Percentiles rank a stretch among this genome's conserved stretches.
Evolutionary conservation across 257 asterid species (phyloP).

Genomic region (Datura wrightii): DNA sequence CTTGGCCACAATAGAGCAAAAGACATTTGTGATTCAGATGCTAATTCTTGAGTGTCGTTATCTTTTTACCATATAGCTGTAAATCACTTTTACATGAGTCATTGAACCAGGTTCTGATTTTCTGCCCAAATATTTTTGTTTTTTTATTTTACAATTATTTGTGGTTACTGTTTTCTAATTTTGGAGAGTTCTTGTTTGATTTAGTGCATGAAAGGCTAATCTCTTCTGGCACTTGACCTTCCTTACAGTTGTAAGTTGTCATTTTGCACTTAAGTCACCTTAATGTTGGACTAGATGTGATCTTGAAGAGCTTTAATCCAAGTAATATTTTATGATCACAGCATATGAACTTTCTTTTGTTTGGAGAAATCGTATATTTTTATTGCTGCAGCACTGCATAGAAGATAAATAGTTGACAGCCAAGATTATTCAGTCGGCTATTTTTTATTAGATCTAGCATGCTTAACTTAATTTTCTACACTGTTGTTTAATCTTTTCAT

Average conservation of each 20-base stretch:
- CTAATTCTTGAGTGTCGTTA: background rate
- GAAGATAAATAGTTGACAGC: slow-evolving; percentile 6
- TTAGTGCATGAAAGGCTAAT: background rate
- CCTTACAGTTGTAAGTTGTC: background rate
- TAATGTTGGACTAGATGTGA: background rate
- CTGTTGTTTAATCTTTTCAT: background rate
- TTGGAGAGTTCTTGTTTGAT: slow-evolving; percentile 16
- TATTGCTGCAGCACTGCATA: slow-evolving; percentile 10
- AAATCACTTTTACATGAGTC: background rate
- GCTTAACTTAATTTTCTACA: background rate
- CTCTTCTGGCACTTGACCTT: background rate
- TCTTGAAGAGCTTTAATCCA: background rate
- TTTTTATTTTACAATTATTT: background rate
- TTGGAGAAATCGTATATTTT: slow-evolving; percentile 9
- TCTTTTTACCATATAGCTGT: background rate
- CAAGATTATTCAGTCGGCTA: background rate
- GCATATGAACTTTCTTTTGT: background rate
- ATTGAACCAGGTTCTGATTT: slow-evolving; percentile 10
- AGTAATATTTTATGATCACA: background rate
- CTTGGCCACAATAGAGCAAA: background rate
- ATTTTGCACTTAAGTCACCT: background rate
- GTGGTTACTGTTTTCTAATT: background rate
- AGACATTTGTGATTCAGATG: background rate
- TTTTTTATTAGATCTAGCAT: background rate
- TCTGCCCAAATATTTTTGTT: background rate